These are phyloP conservation scores for Calcarisporium arbuscula DNA, from an alignment of 2,329 filamentous ascomycete species.

Conservation along the genomic window DNA sequence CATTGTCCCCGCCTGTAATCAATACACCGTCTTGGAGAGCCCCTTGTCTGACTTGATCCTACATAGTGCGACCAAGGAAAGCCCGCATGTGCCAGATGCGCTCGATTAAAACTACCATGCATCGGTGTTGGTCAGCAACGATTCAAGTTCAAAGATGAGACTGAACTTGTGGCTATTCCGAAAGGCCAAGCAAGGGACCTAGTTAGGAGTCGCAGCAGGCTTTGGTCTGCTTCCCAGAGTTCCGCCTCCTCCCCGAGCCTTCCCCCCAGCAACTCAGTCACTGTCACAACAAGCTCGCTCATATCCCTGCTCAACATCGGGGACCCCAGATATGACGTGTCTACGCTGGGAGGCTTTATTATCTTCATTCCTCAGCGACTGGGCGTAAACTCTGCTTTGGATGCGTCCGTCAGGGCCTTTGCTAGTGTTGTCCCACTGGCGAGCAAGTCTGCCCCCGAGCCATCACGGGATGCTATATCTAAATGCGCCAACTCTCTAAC, in stretches of 20 bases:
- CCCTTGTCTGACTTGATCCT: too few relatives aligned
- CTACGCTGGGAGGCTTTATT: slow-evolving; percentile 40
- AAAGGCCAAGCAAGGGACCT: too few relatives aligned
- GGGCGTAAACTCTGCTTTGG: slow-evolving; percentile 38
- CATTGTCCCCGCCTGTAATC: too few relatives aligned
- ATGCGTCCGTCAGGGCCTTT: slow-evolving; percentile 28
- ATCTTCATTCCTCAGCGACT: slow-evolving; percentile 37
- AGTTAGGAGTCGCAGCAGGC: neutral
- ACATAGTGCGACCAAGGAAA: slow-evolving; percentile 39
- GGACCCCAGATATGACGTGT: slow-evolving; percentile 40
- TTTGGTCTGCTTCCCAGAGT: too few relatives aligned
- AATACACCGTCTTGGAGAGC: too few relatives aligned
- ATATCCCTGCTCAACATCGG: slow-evolving; percentile 28
- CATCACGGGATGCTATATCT: slow-evolving; percentile 16
- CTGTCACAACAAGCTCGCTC: slow-evolving; percentile 15
- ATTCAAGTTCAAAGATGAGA: slow-evolving; percentile 42
- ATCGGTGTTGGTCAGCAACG: slow-evolving; percentile 39
- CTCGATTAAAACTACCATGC: slow-evolving; percentile 36
- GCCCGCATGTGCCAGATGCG: slow-evolving; percentile 38
- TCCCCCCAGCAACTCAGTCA: slow-evolving; percentile 25
- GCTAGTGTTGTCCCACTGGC: slow-evolving; percentile 18
- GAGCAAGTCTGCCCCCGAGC: slow-evolving; percentile 15
- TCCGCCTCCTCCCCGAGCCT: slow-evolving; percentile 4
- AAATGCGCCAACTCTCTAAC: slow-evolving; percentile 26
- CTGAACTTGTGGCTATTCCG: too few relatives aligned